Base-by-base conservation (phyloP, 129 eudicot genomes). In the Silybum marianum region DNA sequence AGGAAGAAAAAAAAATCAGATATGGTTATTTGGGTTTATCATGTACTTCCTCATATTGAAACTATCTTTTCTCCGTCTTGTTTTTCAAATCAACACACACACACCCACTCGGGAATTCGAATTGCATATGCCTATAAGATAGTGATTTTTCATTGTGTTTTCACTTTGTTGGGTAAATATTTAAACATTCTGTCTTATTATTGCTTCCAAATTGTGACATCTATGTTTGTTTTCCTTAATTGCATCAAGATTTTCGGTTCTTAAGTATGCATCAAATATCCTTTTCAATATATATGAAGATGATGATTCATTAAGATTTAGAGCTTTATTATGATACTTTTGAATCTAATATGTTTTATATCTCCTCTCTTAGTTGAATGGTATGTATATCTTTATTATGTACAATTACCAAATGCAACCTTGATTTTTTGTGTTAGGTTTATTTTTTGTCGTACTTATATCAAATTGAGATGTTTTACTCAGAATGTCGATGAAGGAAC, bases 401-500 rank as follows among this genome's bases (percentile, higher is more conserved):
- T 22, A 74, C 78, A 74, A 74, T 23, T 42, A 24, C 19, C 28
- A 66, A 46, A 40, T 74, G 80, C 39, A 63, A 9, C 38, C 68
- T 58, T 48, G 73, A 83, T 62, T n/a, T 63, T 42, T 84, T 75
- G 67, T 75, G 70, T 74, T 42, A 32, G 34, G 28, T 74, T 66
- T 83, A 67, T 60, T 70, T 67, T 78, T 63, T 54, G 63, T 78
- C 40, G 7, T 58, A 34, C 11, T 66, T 30, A 70, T 75, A 25
- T 60, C 70, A 14, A 24, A 3, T 75, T 85, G 70, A 70, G 40
- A 76, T 83, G 82, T 65, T 83, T 38, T 83, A 66, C 78, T 71
- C 93, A 95, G 99, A 74, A 95, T 95, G 99, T 89, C 98, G 24
- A 85, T 95, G 90, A 88, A 95, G 92, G 99, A 95, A 88, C 89